A percentile compares a stretch with the other conserved stretches of the same genome.
These are phyloP conservation scores for Trematosphaeria pertusa DNA, from an alignment of 2,329 filamentous ascomycete genomes.

Conservation along the genomic window DNA sequence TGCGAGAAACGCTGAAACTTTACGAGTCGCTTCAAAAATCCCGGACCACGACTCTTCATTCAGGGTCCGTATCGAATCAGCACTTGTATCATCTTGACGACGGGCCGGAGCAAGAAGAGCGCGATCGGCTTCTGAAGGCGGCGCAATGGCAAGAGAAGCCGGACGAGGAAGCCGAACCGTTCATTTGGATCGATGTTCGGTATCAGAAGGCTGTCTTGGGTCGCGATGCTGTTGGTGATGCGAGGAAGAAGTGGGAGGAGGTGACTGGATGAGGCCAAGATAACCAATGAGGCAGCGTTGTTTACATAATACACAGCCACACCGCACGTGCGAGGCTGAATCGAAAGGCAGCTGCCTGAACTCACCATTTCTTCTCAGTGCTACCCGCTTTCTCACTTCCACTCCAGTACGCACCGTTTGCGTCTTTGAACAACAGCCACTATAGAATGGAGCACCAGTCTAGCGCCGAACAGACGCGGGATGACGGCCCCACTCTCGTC, in stretches of 20 bases:
- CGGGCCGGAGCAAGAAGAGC: conserved; percentile 17
- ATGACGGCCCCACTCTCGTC: too few species aligned
- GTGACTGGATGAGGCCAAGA: too few species aligned
- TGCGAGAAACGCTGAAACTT: conserved; percentile 14
- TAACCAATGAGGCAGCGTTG: too few species aligned
- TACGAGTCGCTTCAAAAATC: conserved; percentile 18
- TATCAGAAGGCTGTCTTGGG: conserved; percentile 15
- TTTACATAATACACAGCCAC: too few species aligned
- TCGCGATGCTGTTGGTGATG: conserved; percentile 13
- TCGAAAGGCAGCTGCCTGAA: too few species aligned
- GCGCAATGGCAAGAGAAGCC: conserved; percentile 7
- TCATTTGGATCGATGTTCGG: conserved; percentile 18
- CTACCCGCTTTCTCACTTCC: too few species aligned
- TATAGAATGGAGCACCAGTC: too few species aligned
- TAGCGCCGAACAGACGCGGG: too few species aligned
- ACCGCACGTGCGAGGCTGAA: too few species aligned
- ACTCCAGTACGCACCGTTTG: too few species aligned
- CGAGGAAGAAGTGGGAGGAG: conserved; percentile 11
- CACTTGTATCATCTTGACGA: conserved; percentile 17
- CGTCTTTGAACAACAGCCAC: too few species aligned
- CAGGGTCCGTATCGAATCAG: conserved; percentile 15
- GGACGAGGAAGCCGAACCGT: conserved; percentile 5
- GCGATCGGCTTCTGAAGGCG: conserved; percentile 14
- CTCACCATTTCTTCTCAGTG: too few species aligned
- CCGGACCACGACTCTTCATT: conserved; percentile 10